Percentiles rank a stretch among this genome's conserved stretches.
Conservation (phyloP, 129 eudicot genomes). For the Apium graveolens region DNA sequence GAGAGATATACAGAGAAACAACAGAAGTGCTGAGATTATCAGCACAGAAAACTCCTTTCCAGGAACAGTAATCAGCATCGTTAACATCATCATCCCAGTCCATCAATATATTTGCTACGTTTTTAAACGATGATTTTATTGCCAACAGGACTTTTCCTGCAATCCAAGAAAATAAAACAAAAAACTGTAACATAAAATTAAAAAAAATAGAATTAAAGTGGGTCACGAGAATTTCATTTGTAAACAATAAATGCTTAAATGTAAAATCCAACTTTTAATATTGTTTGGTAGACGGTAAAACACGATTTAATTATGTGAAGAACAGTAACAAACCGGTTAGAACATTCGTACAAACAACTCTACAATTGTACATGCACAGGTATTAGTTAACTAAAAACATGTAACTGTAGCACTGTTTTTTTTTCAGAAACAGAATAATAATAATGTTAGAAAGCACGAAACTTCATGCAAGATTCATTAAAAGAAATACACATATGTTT, state of each 20-base stretch:
- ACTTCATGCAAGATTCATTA: not conserved
- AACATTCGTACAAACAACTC: not conserved
- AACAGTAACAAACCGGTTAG: not conserved
- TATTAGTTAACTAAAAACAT: not conserved
- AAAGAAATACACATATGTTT: not conserved
- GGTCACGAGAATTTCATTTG: not conserved
- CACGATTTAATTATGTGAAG: not conserved
- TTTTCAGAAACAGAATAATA: not conserved
- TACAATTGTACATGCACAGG: not conserved
- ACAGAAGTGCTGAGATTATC: slow-evolving; percentile 52
- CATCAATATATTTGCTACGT: slow-evolving; percentile 53
- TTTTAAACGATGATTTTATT: slow-evolving; percentile 69
- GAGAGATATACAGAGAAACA: slow-evolving; percentile 66
- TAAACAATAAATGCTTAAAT: not conserved
- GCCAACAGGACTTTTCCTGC: slow-evolving; percentile 69
- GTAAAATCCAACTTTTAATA: not conserved
- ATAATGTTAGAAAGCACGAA: not conserved
- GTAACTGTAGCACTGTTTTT: not conserved
- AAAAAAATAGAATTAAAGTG: not conserved
- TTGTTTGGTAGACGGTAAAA: slow-evolving; percentile 1
- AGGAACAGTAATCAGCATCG: slow-evolving; percentile 62
- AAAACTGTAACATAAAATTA: not conserved
- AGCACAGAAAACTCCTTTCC: slow-evolving; percentile 75
- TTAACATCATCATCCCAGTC: slow-evolving; percentile 78
- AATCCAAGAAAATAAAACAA: not conserved